phyloP scores from a whole-genome alignment of 805 yeast species.

The Vanderwaltozyma tropicalis region DNA sequence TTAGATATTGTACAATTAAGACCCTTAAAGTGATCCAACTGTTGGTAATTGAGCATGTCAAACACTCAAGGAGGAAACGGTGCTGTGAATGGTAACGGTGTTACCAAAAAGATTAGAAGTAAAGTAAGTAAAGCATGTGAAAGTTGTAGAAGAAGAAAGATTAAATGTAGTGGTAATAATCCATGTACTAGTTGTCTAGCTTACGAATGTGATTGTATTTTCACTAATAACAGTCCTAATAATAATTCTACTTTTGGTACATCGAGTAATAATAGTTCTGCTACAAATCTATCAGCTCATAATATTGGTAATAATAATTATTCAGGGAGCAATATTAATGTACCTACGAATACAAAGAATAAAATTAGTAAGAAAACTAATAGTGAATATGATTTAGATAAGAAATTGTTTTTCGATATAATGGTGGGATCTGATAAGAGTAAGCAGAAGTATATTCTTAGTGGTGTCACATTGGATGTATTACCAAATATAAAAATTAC shows the following conservation, averaged over 20 bases:
- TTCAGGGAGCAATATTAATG: too few relatives aligned
- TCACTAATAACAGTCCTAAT: background rate
- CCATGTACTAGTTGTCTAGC: constrained; percentile 27
- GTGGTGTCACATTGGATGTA: background rate
- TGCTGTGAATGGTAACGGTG: too few relatives aligned
- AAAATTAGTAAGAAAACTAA: background rate
- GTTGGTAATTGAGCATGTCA: too few relatives aligned
- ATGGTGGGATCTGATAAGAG: background rate
- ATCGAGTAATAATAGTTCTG: background rate
- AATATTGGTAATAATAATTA: too few relatives aligned
- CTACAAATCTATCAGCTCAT: too few relatives aligned
- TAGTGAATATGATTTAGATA: background rate
- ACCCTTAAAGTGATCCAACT: too few relatives aligned
- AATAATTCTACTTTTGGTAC: background rate
- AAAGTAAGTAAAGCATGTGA: constrained; percentile 24
- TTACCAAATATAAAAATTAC: background rate
- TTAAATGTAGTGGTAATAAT: constrained; percentile 26
- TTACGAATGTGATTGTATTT: constrained; percentile 24
- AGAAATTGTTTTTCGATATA: background rate
- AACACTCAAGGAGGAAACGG: too few relatives aligned
- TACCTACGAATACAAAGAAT: background rate
- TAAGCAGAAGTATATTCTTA: background rate
- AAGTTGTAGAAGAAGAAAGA: constrained; percentile 26
- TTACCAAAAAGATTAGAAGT: background rate
- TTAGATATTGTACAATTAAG: too few relatives aligned